Conservation (phyloP, 345 rosid genomes). For the Moricandia arvensis region DNA sequence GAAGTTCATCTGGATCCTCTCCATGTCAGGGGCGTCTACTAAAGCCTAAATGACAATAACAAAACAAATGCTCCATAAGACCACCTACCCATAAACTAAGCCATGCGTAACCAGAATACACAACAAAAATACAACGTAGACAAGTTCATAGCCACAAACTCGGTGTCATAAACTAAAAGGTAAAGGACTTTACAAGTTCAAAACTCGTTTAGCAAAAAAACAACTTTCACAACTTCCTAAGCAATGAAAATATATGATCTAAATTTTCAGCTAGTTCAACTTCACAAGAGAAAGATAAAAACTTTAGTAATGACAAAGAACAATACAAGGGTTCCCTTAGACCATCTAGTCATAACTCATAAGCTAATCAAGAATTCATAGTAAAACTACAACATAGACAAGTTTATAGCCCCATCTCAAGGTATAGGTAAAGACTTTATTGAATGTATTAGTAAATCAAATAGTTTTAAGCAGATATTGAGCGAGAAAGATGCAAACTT, state of each 20-base stretch:
- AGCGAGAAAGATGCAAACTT: neutral
- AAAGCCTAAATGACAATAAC: slow-evolving; percentile 53
- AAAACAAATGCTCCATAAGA: neutral
- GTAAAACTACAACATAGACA: no score
- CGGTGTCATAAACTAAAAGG: neutral
- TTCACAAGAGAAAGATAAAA: no score
- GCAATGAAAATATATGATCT: no score
- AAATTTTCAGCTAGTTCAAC: no score
- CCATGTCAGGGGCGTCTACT: slow-evolving; percentile 94
- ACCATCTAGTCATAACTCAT: no score
- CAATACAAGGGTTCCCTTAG: no score
- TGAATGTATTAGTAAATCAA: neutral
- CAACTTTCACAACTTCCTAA: no score
- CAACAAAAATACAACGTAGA: neutral
- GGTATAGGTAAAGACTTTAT: neutral
- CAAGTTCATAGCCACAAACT: neutral
- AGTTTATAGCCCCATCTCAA: no score
- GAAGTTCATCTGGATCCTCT: slow-evolving; percentile 86
- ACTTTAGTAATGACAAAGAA: no score
- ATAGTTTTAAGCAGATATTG: neutral
- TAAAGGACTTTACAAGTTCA: neutral
- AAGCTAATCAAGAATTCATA: no score
- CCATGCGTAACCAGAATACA: neutral
- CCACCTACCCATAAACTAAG: neutral
- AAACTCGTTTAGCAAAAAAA: no score